Conservation (phyloP, 768 basidiomycete species). For the Suillus subluteus region DNA sequence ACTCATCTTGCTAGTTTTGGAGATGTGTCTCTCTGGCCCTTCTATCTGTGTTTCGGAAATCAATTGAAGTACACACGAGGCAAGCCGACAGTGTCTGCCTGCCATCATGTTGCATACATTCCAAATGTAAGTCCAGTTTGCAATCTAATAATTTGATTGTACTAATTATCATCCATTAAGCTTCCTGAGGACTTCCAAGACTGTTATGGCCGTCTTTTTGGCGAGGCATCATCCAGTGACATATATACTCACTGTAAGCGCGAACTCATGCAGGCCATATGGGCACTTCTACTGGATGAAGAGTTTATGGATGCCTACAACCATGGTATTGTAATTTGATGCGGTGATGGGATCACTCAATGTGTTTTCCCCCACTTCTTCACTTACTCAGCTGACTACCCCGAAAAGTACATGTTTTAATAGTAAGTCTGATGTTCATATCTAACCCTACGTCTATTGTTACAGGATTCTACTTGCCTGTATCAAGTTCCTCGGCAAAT, state of each 20-base stretch:
- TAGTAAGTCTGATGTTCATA: not conserved
- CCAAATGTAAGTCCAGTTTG: conserved; percentile 5
- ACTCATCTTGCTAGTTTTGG: conserved; percentile 28
- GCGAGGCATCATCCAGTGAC: not conserved
- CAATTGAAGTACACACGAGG: conserved; percentile 19
- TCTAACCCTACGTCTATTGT: not conserved
- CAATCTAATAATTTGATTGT: not conserved
- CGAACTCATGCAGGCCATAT: conserved; percentile 24
- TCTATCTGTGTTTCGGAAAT: conserved; percentile 22
- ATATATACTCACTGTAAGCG: conserved; percentile 22
- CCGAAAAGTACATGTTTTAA: conserved; percentile 23
- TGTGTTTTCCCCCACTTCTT: conserved; percentile 25
- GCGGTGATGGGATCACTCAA: conserved; percentile 19
- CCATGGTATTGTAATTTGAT: conserved; percentile 24
- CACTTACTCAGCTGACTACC: conserved; percentile 27
- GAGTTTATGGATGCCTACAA: conserved; percentile 22
- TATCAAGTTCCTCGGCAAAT: too few relatives aligned
- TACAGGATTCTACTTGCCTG: conserved; percentile 25
- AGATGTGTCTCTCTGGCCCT: conserved; percentile 18
- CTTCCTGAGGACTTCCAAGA: conserved; percentile 12
- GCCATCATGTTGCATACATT: conserved; percentile 21
- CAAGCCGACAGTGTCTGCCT: conserved; percentile 14
- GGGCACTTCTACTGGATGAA: conserved; percentile 19
- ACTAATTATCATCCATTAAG: not conserved
- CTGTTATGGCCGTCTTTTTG: not conserved